Conservation (phyloP, 306 rosid genomes). For the Chamaecrista fasciculata region DNA sequence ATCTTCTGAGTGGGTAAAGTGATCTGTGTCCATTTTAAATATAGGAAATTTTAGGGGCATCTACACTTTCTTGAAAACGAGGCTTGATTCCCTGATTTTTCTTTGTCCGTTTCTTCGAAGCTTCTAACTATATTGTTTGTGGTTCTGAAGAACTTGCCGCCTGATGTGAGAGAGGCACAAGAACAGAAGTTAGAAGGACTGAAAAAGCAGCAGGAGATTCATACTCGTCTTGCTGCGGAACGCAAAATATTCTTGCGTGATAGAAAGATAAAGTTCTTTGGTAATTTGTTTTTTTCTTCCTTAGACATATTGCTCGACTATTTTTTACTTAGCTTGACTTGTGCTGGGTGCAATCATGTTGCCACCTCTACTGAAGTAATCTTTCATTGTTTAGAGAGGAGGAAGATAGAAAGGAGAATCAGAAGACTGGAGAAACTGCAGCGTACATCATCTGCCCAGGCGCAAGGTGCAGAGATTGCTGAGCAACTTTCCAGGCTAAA, state of each 20-base stretch:
- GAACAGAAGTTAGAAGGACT: conserved; percentile 73
- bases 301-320: background rate
- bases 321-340: background rate
- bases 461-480: conserved; percentile 52
- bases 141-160: conserved; percentile 55
- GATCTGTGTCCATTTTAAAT: no score
- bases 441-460: conserved; percentile 64
- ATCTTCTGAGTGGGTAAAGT: background rate
- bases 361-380: conserved; percentile 5
- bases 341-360: background rate
- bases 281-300: conserved; percentile 30
- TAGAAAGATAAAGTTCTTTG: conserved; percentile 88
- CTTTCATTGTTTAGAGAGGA: conserved; percentile 58
- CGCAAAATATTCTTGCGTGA: conserved; percentile 80
- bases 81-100: background rate
- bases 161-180: conserved; percentile 73
- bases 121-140: background rate
- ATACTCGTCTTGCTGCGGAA: conserved; percentile 76
- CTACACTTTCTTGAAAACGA: background rate
- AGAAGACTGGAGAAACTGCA: conserved; percentile 87
- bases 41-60: background rate
- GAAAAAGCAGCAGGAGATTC: conserved; percentile 92
- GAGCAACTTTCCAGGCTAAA: conserved; percentile 77
- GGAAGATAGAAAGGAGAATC: conserved; percentile 85
- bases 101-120: background rate